phyloP scores from a whole-genome alignment of 352 stramenopile species.

The Globisporangium echinulatum region DNA sequence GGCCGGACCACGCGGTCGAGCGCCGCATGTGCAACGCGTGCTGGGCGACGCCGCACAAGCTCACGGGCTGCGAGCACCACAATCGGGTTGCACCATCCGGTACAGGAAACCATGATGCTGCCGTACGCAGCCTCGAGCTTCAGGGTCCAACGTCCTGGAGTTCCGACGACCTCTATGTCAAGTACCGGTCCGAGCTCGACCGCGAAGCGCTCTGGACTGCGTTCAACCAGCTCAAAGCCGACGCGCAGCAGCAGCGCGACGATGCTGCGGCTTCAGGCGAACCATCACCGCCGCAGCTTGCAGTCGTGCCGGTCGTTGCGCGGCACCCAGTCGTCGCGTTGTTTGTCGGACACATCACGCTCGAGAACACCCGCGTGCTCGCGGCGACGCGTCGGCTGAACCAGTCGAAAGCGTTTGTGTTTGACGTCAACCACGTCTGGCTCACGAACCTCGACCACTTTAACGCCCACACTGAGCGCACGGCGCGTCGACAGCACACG shows the following conservation, averaged over 20 bases:
- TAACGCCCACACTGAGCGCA: constrained; percentile 31
- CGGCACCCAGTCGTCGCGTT: constrained; percentile 61
- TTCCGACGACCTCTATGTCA: constrained; percentile 73
- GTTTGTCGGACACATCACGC: constrained; percentile 51
- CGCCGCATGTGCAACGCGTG: constrained; percentile 80
- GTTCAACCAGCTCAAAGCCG: constrained; percentile 36
- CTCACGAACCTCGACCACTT: constrained; percentile 89
- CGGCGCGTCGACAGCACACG: constrained; percentile 11
- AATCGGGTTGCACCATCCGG: constrained; percentile 23
- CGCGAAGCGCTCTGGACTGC: constrained; percentile 55
- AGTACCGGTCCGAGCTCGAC: constrained; percentile 70
- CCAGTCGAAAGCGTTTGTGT: constrained; percentile 75
- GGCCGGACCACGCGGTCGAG: constrained; percentile 61
- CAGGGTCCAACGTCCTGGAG: constrained; percentile 77
- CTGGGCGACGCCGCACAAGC: constrained; percentile 52
- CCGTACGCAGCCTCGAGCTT: constrained; percentile 31
- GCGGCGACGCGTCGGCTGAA: constrained; percentile 62
- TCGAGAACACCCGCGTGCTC: constrained; percentile 65
- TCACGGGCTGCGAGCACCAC: constrained; percentile 62
- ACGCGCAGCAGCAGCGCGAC: constrained; percentile 5
- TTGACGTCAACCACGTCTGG: constrained; percentile 89
- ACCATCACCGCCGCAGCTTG: constrained; percentile 18
- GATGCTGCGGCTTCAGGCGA: background rate
- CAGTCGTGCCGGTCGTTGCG: constrained; percentile 48
- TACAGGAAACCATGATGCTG: constrained; percentile 11